Base-by-base conservation (phyloP, 2,329 filamentous ascomycete species). In the Gnomoniopsis sp. region DNA sequence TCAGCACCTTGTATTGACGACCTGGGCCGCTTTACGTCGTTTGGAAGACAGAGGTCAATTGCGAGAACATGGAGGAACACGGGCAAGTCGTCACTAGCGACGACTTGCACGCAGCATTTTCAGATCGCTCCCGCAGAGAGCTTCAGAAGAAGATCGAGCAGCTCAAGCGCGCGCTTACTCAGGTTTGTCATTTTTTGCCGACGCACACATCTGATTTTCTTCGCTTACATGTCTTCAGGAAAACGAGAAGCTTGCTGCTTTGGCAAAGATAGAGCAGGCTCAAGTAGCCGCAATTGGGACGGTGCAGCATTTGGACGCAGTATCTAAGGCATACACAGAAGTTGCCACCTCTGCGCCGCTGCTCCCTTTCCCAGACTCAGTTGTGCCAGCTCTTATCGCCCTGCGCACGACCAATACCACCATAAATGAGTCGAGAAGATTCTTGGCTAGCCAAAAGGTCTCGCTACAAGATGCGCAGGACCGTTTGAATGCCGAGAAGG, bases 341-440 rank as follows among this genome's bases (percentile, higher is more conserved):
- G 75, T 91, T 49, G 80, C 84, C 14, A 75, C 81, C 47, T 78
- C 81, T 15, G 80, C 86, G 53, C 87, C 88, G 10, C 85, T 85
- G 65, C 75, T 93, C 22, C 90, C 90, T 2, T 77, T 80, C 23
- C 75, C 84, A 11, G 83, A 81, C 52, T 93, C 90, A 21, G 78
- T 87, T 6, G 72, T 95, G 7, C 89, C 90, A 3, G 84, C 87
- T 7, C 77, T 96, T 4, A 70, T 95, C 44, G 89, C 90, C 6
- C 73, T 91, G 55, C 85, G 88, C 53, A 85, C 83, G 65, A 86
- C 88, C 2, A 81, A 87, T 59, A 78, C 82, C 58, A 86, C 85
- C 17, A 82, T 89, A 51, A 72, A 79, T 60, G 86, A 90, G 64
- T 88, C 86, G 19, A 85, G 83, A 64, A 74, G 76, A 21, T 86